Evolutionary conservation across 2,329 filamentous ascomycete genomes (phyloP).

Genomic region (Herpotrichia juniperi): DNA sequence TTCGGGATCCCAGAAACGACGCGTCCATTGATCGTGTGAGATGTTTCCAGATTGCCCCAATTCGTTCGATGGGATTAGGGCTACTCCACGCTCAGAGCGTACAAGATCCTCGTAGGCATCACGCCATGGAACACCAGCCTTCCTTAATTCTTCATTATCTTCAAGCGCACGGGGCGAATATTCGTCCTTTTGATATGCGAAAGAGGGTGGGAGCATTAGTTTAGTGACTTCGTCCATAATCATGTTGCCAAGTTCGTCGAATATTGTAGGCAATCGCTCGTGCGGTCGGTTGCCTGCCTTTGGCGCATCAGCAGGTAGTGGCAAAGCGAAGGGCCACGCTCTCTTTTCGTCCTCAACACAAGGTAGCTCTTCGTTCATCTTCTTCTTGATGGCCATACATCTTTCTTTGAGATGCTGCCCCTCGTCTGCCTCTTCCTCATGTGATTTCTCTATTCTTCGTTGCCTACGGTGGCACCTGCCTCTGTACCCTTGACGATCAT

Average conservation of each 20-base stretch:
- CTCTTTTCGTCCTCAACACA: constrained; percentile 7
- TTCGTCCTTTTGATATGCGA: constrained; percentile 6
- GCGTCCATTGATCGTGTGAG: constrained; percentile 18
- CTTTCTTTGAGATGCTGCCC: constrained; percentile 1
- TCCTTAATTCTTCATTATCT: constrained; percentile 46
- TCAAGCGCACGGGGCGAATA: constrained; percentile 65
- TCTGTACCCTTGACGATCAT: neutral
- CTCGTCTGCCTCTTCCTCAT: constrained; percentile 3
- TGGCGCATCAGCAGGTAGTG: constrained; percentile 19
- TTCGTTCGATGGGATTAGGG: constrained; percentile 17
- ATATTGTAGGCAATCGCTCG: neutral
- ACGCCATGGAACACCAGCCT: constrained; percentile 55
- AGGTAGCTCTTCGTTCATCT: constrained; percentile 10
- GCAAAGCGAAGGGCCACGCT: constrained; percentile 26
- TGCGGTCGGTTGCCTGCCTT: neutral
- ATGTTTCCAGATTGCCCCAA: constrained; percentile 17
- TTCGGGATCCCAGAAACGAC: constrained; percentile 12
- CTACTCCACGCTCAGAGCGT: constrained; percentile 39
- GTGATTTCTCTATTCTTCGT: neutral
- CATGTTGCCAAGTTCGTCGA: constrained; percentile 9
- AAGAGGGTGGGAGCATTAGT: constrained; percentile 25
- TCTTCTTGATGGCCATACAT: constrained; percentile 9
- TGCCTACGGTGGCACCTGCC: constrained; percentile 7
- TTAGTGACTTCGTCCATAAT: constrained; percentile 6
- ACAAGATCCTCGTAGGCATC: constrained; percentile 66